phyloP scores from a whole-genome alignment of 345 rosid genomes.

The Linum trigynum region DNA sequence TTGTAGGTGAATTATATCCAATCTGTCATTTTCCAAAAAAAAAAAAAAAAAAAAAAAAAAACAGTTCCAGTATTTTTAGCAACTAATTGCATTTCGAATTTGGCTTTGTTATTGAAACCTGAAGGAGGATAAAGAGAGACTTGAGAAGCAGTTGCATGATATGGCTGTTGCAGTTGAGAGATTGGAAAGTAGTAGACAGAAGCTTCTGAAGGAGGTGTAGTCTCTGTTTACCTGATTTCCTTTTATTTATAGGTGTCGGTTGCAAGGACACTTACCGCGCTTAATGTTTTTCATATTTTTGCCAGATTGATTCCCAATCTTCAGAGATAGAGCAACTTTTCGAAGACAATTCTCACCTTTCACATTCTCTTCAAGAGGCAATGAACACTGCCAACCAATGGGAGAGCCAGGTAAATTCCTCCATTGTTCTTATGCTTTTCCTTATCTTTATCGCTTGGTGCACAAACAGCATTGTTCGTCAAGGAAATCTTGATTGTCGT shows the following conservation, averaged over 20 bases:
- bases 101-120: conserved; percentile 10
- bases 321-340: conserved; percentile 91
- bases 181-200: conserved; percentile 86
- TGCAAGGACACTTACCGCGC: conserved; percentile 7
- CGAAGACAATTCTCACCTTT: conserved; percentile 72
- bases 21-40: background rate
- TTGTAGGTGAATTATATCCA: background rate
- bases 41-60: background rate
- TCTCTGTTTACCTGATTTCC: conserved; percentile 13
- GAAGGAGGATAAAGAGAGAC: conserved; percentile 78
- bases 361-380: conserved; percentile 67
- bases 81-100: background rate
- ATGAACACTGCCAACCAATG: conserved; percentile 49
- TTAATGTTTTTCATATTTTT: conserved; percentile 3
- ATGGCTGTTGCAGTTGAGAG: conserved; percentile 92
- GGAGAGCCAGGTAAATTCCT: conserved; percentile 56
- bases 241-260: conserved; percentile 8
- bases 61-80: background rate
- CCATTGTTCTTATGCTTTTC: background rate
- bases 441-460: background rate
- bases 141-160: conserved; percentile 89
- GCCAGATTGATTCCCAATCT: conserved; percentile 91
- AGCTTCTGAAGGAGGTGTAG: conserved; percentile 82
- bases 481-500: background rate
- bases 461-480: conserved; percentile 8